Percentiles rank a stretch among this genome's conserved stretches.
phyloP scores from a whole-genome alignment of 352 stramenopile genomes.

The Pythium myriotylum region DNA sequence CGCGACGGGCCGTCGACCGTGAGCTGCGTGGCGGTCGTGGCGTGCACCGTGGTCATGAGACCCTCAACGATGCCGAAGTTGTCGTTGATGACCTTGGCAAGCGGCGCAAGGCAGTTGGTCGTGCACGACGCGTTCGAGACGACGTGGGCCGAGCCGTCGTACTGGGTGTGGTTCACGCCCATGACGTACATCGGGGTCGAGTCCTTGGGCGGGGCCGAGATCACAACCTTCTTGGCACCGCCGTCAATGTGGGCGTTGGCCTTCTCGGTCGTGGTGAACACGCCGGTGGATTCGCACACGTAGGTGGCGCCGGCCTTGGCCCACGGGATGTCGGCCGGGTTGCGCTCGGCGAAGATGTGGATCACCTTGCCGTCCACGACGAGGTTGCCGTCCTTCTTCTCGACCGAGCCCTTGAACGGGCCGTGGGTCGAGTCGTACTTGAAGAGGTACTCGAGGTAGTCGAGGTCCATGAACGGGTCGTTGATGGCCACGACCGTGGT shows the following conservation, averaged over 20 bases:
- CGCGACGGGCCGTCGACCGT: conserved; percentile 96
- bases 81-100: conserved; percentile 99
- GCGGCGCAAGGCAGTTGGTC: conserved; percentile 98
- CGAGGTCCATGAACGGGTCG: conserved; percentile 94
- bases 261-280: conserved; percentile 88
- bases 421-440: conserved; percentile 94
- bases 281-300: conserved; percentile 91
- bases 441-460: conserved; percentile 98
- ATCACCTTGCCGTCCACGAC: conserved; percentile 94
- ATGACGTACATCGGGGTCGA: conserved; percentile 98
- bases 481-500: conserved; percentile 95
- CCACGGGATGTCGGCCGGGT: conserved; percentile 95
- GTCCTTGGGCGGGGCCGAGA: conserved; percentile 98
- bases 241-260: conserved; percentile 92
- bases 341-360: conserved; percentile 93
- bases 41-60: conserved; percentile 99
- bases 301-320: conserved; percentile 90
- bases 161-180: conserved; percentile 97
- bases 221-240: conserved; percentile 96
- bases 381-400: conserved; percentile 86
- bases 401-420: conserved; percentile 83
- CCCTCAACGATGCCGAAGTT: conserved; percentile 98
- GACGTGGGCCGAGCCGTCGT: conserved; percentile 94
- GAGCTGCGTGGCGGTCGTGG: conserved; percentile 97
- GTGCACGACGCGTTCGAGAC: conserved; percentile 99